Conservation (phyloP, 345 rosid species). For the Eucalyptus tenuipes region DNA sequence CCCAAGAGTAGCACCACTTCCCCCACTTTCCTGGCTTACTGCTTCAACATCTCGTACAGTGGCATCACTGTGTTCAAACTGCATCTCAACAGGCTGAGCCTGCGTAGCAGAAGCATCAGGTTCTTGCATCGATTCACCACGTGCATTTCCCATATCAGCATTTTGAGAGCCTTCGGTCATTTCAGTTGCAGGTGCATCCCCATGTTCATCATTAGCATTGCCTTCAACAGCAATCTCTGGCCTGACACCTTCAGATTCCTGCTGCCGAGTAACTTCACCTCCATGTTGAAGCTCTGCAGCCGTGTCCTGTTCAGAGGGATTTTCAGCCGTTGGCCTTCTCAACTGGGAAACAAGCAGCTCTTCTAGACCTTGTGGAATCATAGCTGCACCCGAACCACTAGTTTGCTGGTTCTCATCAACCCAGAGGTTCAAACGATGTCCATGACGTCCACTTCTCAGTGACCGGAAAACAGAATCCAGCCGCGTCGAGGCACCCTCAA, state of each 20-base stretch:
- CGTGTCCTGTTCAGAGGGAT: constrained; percentile 43
- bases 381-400: constrained; percentile 65
- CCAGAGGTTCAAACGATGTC: constrained; percentile 87
- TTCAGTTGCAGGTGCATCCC: constrained; percentile 19
- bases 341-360: constrained; percentile 84
- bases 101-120: constrained; percentile 18
- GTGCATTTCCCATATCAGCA: constrained; percentile 34
- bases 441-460: constrained; percentile 76
- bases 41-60: constrained; percentile 86
- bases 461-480: constrained; percentile 85
- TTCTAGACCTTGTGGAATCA: constrained; percentile 81
- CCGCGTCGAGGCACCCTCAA: constrained; percentile 32
- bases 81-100: constrained; percentile 75
- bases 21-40: constrained; percentile 94
- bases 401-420: constrained; percentile 71
- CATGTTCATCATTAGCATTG: constrained; percentile 28
- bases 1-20: constrained; percentile 91
- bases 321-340: constrained; percentile 58
- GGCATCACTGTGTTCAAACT: constrained; percentile 79
- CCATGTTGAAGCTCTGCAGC: constrained; percentile 31
- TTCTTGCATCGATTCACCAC: constrained; percentile 25
- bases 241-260: constrained; percentile 30
- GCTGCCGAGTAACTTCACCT: constrained; percentile 22
- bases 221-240: constrained; percentile 39
- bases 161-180: constrained; percentile 27